Evolutionary conservation across 2,329 filamentous ascomycete genomes (phyloP).

Genomic region (Botrytis elliptica): DNA sequence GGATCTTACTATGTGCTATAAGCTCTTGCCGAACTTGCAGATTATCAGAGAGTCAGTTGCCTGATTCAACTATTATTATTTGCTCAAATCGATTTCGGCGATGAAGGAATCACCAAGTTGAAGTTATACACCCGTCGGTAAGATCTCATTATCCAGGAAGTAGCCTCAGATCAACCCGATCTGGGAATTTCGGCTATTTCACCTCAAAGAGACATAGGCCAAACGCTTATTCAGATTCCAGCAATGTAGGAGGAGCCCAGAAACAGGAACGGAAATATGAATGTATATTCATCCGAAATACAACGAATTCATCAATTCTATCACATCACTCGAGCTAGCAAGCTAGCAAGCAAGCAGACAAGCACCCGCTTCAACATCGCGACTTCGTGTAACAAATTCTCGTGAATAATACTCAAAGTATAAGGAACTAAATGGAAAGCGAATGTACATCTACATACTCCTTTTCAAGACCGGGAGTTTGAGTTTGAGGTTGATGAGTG

Average conservation of each 20-base stretch:
- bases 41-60: background rate
- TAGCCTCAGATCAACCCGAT: background rate
- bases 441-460: background rate
- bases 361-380: accelerated
- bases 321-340: background rate
- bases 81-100: background rate
- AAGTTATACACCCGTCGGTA: background rate
- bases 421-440: background rate
- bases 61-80: too few species aligned
- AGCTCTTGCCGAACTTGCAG: background rate
- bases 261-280: background rate
- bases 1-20: background rate
- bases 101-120: background rate
- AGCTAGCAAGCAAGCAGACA: background rate
- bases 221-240: too few species aligned
- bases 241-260: background rate
- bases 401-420: background rate
- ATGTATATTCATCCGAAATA: background rate
- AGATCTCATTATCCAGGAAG: background rate
- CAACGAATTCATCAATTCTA: background rate
- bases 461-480: background rate
- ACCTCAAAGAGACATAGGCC: too few species aligned
- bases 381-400: background rate
- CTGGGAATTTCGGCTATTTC: background rate
- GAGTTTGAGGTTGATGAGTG: background rate